Percentiles rank a stretch among this genome's conserved stretches.
These are phyloP conservation scores for Crassisporium funariophilum DNA, from an alignment of 768 basidiomycete species.

Conservation along the genomic window DNA sequence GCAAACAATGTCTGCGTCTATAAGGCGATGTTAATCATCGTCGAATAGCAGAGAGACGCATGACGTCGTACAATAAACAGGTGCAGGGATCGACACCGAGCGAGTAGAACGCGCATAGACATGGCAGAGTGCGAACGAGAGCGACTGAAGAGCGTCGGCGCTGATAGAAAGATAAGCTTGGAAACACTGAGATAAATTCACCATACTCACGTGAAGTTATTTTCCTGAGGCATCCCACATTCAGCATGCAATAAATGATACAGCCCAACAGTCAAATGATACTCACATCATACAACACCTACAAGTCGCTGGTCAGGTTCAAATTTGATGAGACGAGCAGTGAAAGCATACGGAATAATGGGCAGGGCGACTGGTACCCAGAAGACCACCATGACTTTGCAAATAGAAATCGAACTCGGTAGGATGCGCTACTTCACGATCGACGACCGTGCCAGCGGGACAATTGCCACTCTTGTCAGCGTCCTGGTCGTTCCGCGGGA, in stretches of 20 bases:
- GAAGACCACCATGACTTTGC: constrained; percentile 75
- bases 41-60: background rate
- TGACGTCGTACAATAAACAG: constrained; percentile 68
- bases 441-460: constrained; percentile 82
- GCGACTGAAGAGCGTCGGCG: constrained; percentile 66
- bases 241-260: background rate
- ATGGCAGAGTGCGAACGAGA: constrained; percentile 65
- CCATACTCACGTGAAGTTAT: constrained; percentile 53
- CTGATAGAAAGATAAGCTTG: constrained; percentile 42
- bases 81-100: constrained; percentile 81
- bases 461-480: constrained; percentile 76
- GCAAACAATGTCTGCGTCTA: constrained; percentile 77
- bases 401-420: constrained; percentile 82
- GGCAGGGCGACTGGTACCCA: constrained; percentile 71
- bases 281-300: constrained; percentile 45
- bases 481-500: constrained; percentile 35
- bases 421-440: constrained; percentile 71
- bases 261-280: background rate
- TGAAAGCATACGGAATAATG: constrained; percentile 41
- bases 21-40: background rate
- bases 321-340: background rate
- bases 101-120: constrained; percentile 74
- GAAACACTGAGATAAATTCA: no score
- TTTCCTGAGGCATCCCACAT: constrained; percentile 36
- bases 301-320: background rate